Evolutionary conservation across 805 yeast genomes (phyloP).

Genomic region (Ogataea nonfermentans): DNA sequence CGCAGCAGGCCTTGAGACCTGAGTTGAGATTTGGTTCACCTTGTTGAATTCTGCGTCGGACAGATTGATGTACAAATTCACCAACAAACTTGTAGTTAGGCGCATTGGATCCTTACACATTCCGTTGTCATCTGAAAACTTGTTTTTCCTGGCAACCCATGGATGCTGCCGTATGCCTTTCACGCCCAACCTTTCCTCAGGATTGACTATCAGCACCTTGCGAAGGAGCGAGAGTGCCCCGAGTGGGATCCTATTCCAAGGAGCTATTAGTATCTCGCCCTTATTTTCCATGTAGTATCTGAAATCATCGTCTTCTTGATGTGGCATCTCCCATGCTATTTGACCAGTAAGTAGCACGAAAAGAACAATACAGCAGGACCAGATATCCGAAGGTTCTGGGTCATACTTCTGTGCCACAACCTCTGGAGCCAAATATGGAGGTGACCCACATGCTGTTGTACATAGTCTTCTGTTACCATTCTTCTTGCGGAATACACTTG

Average conservation of each 20-base stretch:
- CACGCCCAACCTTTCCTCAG: constrained; percentile 42
- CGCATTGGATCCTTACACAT: constrained; percentile 51
- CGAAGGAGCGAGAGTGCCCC: constrained; percentile 50
- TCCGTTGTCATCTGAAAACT: constrained; percentile 44
- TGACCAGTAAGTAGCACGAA: constrained; percentile 64
- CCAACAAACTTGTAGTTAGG: constrained; percentile 50
- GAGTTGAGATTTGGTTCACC: constrained; percentile 29
- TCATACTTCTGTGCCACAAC: constrained; percentile 49
- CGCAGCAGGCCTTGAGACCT: constrained; percentile 19
- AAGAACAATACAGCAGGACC: constrained; percentile 68
- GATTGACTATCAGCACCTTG: constrained; percentile 50
- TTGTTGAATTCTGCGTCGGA: constrained; percentile 45
- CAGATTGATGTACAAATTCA: constrained; percentile 50
- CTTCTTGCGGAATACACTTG: constrained; percentile 53
- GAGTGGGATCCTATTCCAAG: constrained; percentile 56
- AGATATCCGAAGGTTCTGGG: constrained; percentile 57
- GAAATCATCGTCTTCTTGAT: constrained; percentile 45
- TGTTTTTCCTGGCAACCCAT: constrained; percentile 50
- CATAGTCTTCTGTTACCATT: constrained; percentile 47
- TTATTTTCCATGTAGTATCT: constrained; percentile 35
- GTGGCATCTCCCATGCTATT: constrained; percentile 73
- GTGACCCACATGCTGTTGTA: constrained; percentile 63
- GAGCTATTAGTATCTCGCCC: constrained; percentile 45
- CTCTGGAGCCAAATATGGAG: constrained; percentile 82
- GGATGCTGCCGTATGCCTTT: constrained; percentile 46